A percentile compares a stretch with the other conserved stretches of the same genome.
Conservation (phyloP, 2,329 filamentous ascomycete genomes). For the Aspergillus awamori region DNA sequence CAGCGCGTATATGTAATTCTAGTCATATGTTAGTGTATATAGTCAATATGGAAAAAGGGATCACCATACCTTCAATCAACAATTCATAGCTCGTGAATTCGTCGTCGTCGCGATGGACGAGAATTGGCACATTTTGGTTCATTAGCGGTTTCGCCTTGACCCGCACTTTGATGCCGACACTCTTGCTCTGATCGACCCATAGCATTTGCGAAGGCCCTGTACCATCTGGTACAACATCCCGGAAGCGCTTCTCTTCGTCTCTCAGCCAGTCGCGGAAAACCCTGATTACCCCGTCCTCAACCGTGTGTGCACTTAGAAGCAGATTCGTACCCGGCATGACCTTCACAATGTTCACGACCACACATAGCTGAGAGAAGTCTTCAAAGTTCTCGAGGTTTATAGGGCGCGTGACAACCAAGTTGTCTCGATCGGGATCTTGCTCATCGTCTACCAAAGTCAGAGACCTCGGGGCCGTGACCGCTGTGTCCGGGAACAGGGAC, state of each 20-base stretch:
- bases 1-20: conserved; percentile 70
- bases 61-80: conserved; percentile 67
- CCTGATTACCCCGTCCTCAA: conserved; percentile 69
- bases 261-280: conserved; percentile 74
- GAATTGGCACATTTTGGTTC: conserved; percentile 53
- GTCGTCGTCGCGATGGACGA: conserved; percentile 64
- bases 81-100: conserved; percentile 70
- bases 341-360: conserved; percentile 69
- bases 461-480: background rate
- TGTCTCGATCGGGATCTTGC: background rate
- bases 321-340: conserved; percentile 62
- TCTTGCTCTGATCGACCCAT: conserved; percentile 67
- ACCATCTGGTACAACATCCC: conserved; percentile 15
- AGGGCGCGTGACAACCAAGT: conserved; percentile 57
- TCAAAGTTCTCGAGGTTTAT: conserved; percentile 70
- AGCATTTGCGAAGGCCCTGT: conserved; percentile 53
- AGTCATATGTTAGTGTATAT: conserved; percentile 6
- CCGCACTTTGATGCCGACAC: conserved; percentile 69
- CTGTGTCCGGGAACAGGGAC: background rate
- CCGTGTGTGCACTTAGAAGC: conserved; percentile 65
- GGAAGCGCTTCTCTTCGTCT: conserved; percentile 35
- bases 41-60: background rate
- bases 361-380: conserved; percentile 73
- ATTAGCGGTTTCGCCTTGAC: conserved; percentile 57
- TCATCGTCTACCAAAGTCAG: conserved; percentile 16